Conservation (phyloP, 2,329 filamentous ascomycete species). For the Colletotrichum higginsianum region DNA sequence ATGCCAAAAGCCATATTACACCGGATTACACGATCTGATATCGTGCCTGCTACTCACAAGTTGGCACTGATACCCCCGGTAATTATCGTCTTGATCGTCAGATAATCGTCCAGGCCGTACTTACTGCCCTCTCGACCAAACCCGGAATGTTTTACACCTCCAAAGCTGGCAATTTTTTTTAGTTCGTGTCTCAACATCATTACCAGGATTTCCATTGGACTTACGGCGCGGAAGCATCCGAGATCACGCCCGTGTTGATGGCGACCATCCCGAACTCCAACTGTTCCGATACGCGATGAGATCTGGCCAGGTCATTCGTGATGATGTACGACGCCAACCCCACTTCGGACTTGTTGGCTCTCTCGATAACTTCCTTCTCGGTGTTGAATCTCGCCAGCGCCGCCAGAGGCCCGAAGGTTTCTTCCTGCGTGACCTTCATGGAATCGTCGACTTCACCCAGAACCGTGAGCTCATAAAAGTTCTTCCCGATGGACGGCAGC, state of each 20-base stretch:
- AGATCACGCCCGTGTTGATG: constrained; percentile 68
- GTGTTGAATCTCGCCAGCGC: constrained; percentile 79
- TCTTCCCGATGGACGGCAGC: constrained; percentile 73
- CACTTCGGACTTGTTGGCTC: constrained; percentile 78
- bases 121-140: constrained; percentile 42
- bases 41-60: neutral
- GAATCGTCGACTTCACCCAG: constrained; percentile 77
- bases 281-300: constrained; percentile 60
- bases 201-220: neutral
- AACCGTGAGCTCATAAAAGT: constrained; percentile 82
- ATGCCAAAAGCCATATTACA: neutral
- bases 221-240: constrained; percentile 49
- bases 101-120: constrained; percentile 65
- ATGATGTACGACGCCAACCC: constrained; percentile 84
- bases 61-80: constrained; percentile 47
- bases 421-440: constrained; percentile 78
- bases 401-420: constrained; percentile 83
- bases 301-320: constrained; percentile 60
- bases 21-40: too few species aligned
- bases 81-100: constrained; percentile 69
- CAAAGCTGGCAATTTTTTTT: constrained; percentile 29
- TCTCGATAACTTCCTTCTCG: constrained; percentile 78
- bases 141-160: constrained; percentile 43
- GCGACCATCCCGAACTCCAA: constrained; percentile 78
- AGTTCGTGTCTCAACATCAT: neutral